Evolutionary conservation across 2,329 filamentous ascomycete genomes (phyloP).

Genomic region (Fusarium fracticaudum): DNA sequence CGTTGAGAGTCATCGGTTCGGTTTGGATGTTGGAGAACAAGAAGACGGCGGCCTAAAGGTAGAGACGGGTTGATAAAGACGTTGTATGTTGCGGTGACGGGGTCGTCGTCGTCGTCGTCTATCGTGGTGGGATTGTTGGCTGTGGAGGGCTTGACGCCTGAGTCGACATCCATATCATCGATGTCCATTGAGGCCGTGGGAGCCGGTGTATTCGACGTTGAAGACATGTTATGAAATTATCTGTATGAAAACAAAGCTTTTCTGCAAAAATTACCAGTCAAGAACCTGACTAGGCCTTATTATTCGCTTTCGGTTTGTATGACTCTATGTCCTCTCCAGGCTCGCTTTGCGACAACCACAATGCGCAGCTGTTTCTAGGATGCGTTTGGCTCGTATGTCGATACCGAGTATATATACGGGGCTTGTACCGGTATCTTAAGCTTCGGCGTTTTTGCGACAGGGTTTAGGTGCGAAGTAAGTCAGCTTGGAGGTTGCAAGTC

Average conservation of each 20-base stretch:
- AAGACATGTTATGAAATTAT: constrained; percentile 10
- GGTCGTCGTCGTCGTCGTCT: constrained; percentile 61
- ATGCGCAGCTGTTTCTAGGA: background rate
- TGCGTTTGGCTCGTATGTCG: background rate
- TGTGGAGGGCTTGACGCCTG: constrained; percentile 20
- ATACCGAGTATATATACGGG: no score
- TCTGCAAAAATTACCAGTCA: background rate
- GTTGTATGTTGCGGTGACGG: constrained; percentile 79
- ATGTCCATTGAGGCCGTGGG: constrained; percentile 33
- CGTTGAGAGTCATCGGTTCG: constrained; percentile 66
- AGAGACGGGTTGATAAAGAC: constrained; percentile 84
- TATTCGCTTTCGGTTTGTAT: background rate
- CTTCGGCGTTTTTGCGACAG: background rate
- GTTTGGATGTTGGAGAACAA: constrained; percentile 91
- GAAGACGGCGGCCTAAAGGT: constrained; percentile 69
- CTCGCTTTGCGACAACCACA: constrained; percentile 25
- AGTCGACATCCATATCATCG: constrained; percentile 35
- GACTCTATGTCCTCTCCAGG: background rate
- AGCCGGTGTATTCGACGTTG: constrained; percentile 11
- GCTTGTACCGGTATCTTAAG: background rate
- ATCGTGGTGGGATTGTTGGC: constrained; percentile 10
- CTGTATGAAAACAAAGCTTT: background rate
- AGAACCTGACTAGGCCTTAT: background rate
- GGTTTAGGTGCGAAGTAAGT: background rate
- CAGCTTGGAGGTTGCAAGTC: background rate